Percentiles rank a stretch among this genome's conserved stretches.
Conservation (phyloP, 1,284 basidiomycete genomes). For the Nidula niveotomentosa region DNA sequence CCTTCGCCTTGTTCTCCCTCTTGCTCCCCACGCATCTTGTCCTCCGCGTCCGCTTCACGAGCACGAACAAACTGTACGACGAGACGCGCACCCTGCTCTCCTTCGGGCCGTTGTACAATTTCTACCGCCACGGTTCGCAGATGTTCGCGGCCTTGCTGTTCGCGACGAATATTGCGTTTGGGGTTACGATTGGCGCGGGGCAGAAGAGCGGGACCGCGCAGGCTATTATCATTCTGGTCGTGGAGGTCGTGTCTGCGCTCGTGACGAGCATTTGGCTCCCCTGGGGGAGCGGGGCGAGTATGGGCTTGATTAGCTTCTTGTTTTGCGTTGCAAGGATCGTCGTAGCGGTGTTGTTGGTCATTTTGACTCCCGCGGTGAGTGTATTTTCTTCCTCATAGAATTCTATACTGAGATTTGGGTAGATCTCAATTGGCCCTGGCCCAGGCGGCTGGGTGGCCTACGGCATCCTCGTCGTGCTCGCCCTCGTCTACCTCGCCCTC, state of each 20-base stretch:
- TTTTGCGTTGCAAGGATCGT: constrained; percentile 90
- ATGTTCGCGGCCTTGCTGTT: constrained; percentile 86
- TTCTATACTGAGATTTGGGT: constrained; percentile 8
- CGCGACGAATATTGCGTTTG: constrained; percentile 79
- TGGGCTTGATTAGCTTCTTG: constrained; percentile 92
- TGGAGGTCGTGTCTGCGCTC: constrained; percentile 81
- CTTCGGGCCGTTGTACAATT: constrained; percentile 94
- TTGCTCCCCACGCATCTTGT: constrained; percentile 77
- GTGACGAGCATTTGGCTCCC: constrained; percentile 93
- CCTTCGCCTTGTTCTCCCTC: constrained; percentile 80
- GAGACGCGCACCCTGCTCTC: constrained; percentile 91
- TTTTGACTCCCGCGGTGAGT: constrained; percentile 85
- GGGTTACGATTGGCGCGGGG: constrained; percentile 84
- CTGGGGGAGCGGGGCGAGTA: constrained; percentile 95
- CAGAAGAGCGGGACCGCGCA: constrained; percentile 91
- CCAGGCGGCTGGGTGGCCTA: constrained; percentile 92
- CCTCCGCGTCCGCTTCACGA: constrained; percentile 73
- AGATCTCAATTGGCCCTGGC: constrained; percentile 80
- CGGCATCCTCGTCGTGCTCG: constrained; percentile 86
- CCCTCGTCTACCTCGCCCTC: constrained; percentile 81
- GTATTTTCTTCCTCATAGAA: constrained; percentile 2
- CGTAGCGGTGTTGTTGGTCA: constrained; percentile 86
- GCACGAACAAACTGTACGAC: constrained; percentile 91
- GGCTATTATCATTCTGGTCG: constrained; percentile 84
- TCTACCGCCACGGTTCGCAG: constrained; percentile 90